These are phyloP conservation scores for Byssoonygena ceratinophila DNA, from an alignment of 2,329 filamentous ascomycete genomes.

Conservation along the genomic window DNA sequence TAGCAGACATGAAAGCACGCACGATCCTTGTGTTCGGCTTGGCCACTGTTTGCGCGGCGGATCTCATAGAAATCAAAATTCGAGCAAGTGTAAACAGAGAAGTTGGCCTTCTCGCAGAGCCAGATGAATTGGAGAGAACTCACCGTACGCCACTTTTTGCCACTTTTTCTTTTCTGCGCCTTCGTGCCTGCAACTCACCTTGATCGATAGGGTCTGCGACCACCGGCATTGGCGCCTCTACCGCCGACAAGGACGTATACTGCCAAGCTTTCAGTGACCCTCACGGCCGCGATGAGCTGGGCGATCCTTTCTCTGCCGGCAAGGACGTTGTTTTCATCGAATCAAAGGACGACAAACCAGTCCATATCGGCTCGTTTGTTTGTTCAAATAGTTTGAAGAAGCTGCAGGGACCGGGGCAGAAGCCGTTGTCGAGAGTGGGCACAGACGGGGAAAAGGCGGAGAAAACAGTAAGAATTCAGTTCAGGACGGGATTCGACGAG, in stretches of 20 bases:
- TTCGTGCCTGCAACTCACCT: neutral
- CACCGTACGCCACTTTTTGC: constrained; percentile 7
- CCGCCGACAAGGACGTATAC: constrained; percentile 6
- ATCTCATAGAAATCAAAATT: constrained; percentile 13
- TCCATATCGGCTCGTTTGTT: constrained; percentile 12
- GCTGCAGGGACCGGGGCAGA: constrained; percentile 1
- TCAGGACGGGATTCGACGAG: constrained; percentile 6
- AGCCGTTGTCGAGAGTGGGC: neutral
- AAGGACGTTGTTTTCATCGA: constrained; percentile 3
- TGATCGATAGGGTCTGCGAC: constrained; percentile 1
- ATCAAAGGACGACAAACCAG: neutral
- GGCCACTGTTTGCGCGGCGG: constrained; percentile 7
- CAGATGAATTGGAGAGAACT: constrained; percentile 12
- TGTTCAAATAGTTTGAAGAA: constrained; percentile 7
- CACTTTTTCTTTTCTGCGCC: neutral
- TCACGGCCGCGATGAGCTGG: constrained; percentile 13
- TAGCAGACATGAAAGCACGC: constrained; percentile 9
- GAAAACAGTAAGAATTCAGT: constrained; percentile 11
- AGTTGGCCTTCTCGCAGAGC: constrained; percentile 8
- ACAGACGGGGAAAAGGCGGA: neutral
- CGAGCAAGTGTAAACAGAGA: constrained; percentile 8
- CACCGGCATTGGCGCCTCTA: constrained; percentile 11
- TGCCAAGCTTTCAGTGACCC: constrained; percentile 16
- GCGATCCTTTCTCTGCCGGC: constrained; percentile 7
- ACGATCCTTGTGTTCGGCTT: constrained; percentile 4